Evolutionary conservation across 2,329 filamentous ascomycete genomes (phyloP).

Genomic region (Apiospora sp.): DNA sequence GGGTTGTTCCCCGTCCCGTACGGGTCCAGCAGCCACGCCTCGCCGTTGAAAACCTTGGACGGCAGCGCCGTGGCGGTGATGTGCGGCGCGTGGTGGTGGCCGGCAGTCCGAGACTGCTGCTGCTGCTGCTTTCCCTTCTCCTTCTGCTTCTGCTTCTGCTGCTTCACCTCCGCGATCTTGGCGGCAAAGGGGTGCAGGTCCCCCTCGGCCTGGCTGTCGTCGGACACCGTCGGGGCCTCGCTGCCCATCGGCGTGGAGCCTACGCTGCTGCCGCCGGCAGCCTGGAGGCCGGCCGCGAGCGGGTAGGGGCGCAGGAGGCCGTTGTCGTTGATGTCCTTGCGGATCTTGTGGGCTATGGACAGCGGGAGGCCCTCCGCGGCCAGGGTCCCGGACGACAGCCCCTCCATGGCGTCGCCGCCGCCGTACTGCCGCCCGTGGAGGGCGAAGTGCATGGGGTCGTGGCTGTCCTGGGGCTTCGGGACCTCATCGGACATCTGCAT

Average conservation of each 20-base stretch:
- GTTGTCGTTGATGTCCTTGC: neutral
- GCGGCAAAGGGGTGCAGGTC: neutral
- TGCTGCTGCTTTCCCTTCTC: neutral
- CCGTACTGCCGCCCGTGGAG: neutral
- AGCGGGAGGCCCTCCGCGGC: neutral
- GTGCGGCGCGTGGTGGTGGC: neutral
- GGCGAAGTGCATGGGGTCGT: neutral
- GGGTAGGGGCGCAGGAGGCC: neutral
- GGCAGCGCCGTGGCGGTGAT: neutral
- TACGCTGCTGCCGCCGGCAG: neutral
- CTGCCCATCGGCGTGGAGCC: neutral
- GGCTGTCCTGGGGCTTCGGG: neutral
- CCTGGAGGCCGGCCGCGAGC: neutral
- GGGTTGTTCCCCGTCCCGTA: slow-evolving; percentile 15
- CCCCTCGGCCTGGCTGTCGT: slow-evolving; percentile 3
- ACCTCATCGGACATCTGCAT: slow-evolving; percentile 11
- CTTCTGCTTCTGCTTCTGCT: neutral
- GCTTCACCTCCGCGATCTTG: neutral
- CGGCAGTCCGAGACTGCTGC: neutral
- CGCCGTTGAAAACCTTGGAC: neutral
- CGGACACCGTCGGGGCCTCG: neutral
- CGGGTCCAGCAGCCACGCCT: slow-evolving; percentile 4
- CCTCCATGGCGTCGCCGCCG: neutral
- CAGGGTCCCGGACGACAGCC: neutral
- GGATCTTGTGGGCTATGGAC: neutral